Evolutionary conservation across 495 filamentous ascomycete genomes (phyloP).

Genomic region (Penicillium angulare): DNA sequence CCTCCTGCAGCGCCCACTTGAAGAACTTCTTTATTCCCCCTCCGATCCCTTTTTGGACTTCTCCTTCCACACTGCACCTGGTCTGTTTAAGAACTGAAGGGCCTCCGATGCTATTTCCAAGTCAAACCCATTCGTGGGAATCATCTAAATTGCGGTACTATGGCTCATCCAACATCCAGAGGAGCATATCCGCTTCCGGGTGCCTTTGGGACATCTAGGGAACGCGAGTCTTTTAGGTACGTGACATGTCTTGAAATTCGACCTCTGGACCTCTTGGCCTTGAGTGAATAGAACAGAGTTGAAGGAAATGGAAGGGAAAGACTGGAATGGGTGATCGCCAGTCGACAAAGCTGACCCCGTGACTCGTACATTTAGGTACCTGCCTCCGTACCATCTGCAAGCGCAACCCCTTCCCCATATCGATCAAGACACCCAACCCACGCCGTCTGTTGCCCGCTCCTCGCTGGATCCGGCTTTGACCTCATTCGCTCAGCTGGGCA

Average conservation of each 20-base stretch:
- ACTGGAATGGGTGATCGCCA: too few relatives aligned
- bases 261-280: too few relatives aligned
- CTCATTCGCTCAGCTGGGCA: conserved; percentile 59
- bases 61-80: too few relatives aligned
- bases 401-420: conserved; percentile 8
- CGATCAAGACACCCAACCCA: background rate
- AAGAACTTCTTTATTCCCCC: background rate
- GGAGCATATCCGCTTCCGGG: background rate
- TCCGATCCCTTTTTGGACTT: background rate
- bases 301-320: too few relatives aligned
- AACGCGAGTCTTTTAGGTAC: conserved; percentile 30
- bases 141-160: background rate
- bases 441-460: conserved; percentile 8
- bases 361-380: conserved; percentile 17
- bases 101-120: background rate
- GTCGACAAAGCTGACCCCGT: conserved; percentile 3
- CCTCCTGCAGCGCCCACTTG: background rate
- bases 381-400: conserved; percentile 17
- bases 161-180: conserved; percentile 3
- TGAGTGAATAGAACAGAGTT: too few relatives aligned
- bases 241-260: background rate
- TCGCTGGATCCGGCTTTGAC: conserved; percentile 56
- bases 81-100: background rate
- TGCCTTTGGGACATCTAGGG: conserved; percentile 8
- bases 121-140: background rate